phyloP scores from a whole-genome alignment of 2,329 filamentous ascomycete species.

The Cladosporium sp. region DNA sequence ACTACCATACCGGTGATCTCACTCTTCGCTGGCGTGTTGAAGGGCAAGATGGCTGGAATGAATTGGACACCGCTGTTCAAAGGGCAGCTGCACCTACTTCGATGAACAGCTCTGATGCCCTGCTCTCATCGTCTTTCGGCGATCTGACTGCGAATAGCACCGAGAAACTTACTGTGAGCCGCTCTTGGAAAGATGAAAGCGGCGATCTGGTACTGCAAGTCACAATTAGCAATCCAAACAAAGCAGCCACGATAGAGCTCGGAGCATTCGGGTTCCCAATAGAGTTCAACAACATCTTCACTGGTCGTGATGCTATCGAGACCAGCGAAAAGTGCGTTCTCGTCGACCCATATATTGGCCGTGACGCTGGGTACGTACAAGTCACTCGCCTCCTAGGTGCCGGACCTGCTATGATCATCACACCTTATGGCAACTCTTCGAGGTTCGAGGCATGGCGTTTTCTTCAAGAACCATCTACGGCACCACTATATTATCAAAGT shows the following conservation, averaged over 20 bases:
- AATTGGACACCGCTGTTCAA: conserved; percentile 44
- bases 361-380: conserved; percentile 55
- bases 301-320: conserved; percentile 44
- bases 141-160: neutral
- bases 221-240: conserved; percentile 45
- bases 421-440: conserved; percentile 46
- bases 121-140: neutral
- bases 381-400: conserved; percentile 50
- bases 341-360: conserved; percentile 57
- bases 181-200: conserved; percentile 48
- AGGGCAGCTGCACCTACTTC: neutral
- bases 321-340: conserved; percentile 52
- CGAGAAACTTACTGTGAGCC: conserved; percentile 41
- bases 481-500: conserved; percentile 40
- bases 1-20: conserved; percentile 58
- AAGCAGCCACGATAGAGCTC: conserved; percentile 43
- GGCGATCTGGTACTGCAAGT: conserved; percentile 51
- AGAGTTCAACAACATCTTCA: conserved; percentile 62
- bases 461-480: conserved; percentile 43
- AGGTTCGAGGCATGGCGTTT: conserved; percentile 55
- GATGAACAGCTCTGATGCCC: conserved; percentile 5
- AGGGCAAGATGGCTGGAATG: conserved; percentile 40
- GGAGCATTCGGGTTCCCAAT: conserved; percentile 56
- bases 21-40: conserved; percentile 51
- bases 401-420: conserved; percentile 52